phyloP scores from a whole-genome alignment of 352 stramenopile species.

The Globisporangium nagaii region DNA sequence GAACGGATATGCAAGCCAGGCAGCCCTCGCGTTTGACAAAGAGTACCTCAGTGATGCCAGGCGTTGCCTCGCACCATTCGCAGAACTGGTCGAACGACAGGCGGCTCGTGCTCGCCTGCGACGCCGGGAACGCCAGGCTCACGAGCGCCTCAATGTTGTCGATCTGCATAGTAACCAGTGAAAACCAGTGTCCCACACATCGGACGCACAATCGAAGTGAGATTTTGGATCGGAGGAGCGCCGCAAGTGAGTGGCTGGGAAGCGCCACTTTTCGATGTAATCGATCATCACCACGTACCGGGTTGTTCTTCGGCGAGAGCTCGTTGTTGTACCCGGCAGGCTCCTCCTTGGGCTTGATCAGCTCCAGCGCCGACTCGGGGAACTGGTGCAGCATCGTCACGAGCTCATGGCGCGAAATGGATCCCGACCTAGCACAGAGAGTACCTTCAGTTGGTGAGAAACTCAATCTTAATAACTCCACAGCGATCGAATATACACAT shows the following conservation, averaged over 20 bases:
- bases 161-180: slow-evolving; percentile 19
- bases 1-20: neutral
- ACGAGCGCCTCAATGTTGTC: slow-evolving; percentile 82
- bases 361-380: slow-evolving; percentile 58
- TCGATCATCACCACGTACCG: no score
- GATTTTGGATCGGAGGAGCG: no score
- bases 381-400: slow-evolving; percentile 86
- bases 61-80: slow-evolving; percentile 78
- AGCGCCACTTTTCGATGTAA: no score
- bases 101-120: slow-evolving; percentile 31
- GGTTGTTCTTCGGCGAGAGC: slow-evolving; percentile 3
- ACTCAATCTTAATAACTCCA: no score
- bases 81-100: slow-evolving; percentile 88
- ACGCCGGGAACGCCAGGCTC: slow-evolving; percentile 58
- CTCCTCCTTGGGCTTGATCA: slow-evolving; percentile 44
- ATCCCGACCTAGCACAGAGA: slow-evolving; percentile 72
- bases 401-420: slow-evolving; percentile 83
- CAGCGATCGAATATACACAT: neutral
- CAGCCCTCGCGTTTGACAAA: neutral
- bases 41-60: slow-evolving; percentile 67
- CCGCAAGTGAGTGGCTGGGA: no score
- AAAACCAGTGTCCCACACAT: neutral
- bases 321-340: neutral
- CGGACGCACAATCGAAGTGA: no score
- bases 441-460: no score